These are phyloP conservation scores for Papilionanthe hybrid DNA, from an alignment of 116 monocot genomes.

Conservation along the genomic window DNA sequence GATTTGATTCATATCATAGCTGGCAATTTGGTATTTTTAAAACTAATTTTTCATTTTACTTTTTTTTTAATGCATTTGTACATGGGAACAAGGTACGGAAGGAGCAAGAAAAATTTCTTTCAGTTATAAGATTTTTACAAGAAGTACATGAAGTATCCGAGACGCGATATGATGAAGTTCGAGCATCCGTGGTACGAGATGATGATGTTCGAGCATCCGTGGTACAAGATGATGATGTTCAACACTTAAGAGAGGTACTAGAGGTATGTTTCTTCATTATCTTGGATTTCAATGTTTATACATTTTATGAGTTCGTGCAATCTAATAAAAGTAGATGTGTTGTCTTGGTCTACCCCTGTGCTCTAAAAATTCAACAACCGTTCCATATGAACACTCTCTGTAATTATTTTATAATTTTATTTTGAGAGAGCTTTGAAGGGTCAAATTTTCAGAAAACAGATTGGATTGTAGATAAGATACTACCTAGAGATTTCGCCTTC, in stretches of 20 bases:
- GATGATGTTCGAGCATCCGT: slow-evolving; percentile 18
- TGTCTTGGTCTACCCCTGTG: not conserved
- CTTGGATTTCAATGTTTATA: not conserved
- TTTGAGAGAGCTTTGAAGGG: no score
- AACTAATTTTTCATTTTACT: not conserved
- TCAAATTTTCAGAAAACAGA: no score
- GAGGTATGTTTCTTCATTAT: slow-evolving; percentile 30
- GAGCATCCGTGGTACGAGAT: not conserved
- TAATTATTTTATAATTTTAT: no score
- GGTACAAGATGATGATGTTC: slow-evolving; percentile 14
- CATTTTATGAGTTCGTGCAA: not conserved
- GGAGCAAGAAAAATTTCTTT: slow-evolving; percentile 37
- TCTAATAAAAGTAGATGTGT: not conserved
- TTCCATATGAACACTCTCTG: no score
- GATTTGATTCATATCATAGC: not conserved
- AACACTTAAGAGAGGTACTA: slow-evolving; percentile 24
- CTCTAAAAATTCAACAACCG: not conserved
- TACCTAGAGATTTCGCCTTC: no score
- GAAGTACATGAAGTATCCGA: slow-evolving; percentile 36
- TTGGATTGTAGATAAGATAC: no score
- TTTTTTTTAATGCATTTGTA: slow-evolving; percentile 6
- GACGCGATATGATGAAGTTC: slow-evolving; percentile 17
- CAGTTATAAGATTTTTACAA: slow-evolving; percentile 19
- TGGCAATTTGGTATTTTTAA: not conserved
- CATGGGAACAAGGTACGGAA: slow-evolving; percentile 31